A percentile compares a stretch with the other conserved stretches of the same genome.
These are phyloP conservation scores for Bolboschoenus planiculmis DNA, from an alignment of 176 grass and related monocot genomes.

Conservation along the genomic window DNA sequence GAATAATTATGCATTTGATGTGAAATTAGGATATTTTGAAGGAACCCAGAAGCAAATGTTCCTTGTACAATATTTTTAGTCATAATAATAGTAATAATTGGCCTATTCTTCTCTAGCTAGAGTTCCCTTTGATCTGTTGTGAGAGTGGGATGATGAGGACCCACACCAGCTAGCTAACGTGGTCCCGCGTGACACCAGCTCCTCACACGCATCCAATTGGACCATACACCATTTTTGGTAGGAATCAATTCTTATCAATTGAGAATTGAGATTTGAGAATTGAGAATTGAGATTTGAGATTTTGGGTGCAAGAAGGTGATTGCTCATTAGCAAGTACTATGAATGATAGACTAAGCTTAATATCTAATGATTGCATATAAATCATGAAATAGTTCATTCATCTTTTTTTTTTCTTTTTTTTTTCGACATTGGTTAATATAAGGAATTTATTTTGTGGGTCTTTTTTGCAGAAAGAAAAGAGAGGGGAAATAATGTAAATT, in stretches of 20 bases:
- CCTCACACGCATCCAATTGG: conserved; percentile 8
- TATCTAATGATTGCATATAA: background rate
- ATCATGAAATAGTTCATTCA: background rate
- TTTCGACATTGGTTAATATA: too few relatives aligned
- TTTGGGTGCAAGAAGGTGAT: conserved; percentile 12
- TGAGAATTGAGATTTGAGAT: conserved; percentile 15
- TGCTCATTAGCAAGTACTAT: background rate
- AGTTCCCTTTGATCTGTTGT: conserved; percentile 3
- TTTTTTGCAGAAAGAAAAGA: background rate
- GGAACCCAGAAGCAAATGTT: background rate
- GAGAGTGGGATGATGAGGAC: background rate
- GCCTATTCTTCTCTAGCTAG: background rate
- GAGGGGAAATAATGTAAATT: background rate
- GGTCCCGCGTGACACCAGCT: conserved; percentile 18
- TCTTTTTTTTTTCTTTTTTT: background rate
- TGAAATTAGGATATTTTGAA: background rate
- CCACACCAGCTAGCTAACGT: conserved; percentile 7
- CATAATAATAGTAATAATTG: background rate
- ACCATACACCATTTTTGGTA: conserved; percentile 16
- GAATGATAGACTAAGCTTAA: background rate
- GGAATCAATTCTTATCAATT: conserved; percentile 27
- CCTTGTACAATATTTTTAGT: background rate
- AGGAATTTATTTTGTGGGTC: background rate
- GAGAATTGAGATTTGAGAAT: conserved; percentile 18
- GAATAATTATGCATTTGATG: background rate